Evolutionary conservation across 2,329 filamentous ascomycete genomes (phyloP), one percentile per base, ranked within the genome.

Genomic region (Bertia moriformis): DNA sequence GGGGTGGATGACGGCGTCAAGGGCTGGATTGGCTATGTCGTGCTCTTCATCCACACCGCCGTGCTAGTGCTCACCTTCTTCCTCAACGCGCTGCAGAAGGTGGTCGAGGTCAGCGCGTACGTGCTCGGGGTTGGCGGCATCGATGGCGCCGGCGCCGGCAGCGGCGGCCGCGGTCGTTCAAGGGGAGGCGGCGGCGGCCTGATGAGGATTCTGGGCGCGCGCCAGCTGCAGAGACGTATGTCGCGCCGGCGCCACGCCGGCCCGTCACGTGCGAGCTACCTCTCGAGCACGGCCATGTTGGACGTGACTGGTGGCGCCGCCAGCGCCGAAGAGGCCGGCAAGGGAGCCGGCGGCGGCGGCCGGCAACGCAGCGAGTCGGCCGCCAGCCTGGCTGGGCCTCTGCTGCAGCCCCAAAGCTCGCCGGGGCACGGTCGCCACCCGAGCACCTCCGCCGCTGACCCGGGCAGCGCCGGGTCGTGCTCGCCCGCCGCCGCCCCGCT

Each of bases 21-120:
- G 55, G 87, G 88, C 3, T 98, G 91, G 91, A 83, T 96, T 47
- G 91, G 88, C 27, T 98, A 98, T 55, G 76, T 80, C 18, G 93
- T 96, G 41, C 66, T 98, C 37, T 58, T 93, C 19, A 72, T 95
- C 24, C 91, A 98, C 53, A 88, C 74, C 3, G 71, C 80, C 44
- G 85, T 94, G 0, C 62, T 98, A 17, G 69, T 94, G 3, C 84
- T 96, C 49, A 89, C 86, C 2, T 98, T 96, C 62, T 84, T 95
- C 55, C 65, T 98, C 40, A 94, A 94, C 53, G 83, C 91, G 1
- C 56, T 94, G 4, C 87, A 94, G 54, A 95, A 89, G 0, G 69
- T 94, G 32, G 72, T 95, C 30, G 91, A 98, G 57, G 86, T 98
- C 5, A 66, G 79, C 38, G 87, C 88, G 18, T 74, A 89, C 39